Conservation (phyloP, 2,329 filamentous ascomycete genomes). For the Metarhizium brunneum region DNA sequence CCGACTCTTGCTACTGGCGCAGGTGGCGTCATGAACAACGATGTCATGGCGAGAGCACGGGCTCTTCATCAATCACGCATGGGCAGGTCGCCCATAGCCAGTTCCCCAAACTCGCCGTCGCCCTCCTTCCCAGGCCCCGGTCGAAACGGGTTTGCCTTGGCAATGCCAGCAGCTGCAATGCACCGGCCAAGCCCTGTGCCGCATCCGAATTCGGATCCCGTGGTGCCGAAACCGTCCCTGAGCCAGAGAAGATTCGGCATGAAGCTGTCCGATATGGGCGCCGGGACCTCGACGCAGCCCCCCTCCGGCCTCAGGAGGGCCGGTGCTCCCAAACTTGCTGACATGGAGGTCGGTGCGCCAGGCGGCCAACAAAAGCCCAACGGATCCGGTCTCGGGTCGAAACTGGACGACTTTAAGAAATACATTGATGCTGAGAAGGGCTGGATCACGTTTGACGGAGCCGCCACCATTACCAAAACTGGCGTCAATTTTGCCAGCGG, state of each 20-base stretch:
- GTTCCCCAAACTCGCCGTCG: constrained; percentile 18
- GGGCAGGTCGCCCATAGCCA: constrained; percentile 24
- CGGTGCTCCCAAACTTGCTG: constrained; percentile 34
- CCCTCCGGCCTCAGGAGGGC: constrained; percentile 16
- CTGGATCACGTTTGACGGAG: constrained; percentile 85
- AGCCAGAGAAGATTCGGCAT: constrained; percentile 52
- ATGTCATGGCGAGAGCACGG: constrained; percentile 37
- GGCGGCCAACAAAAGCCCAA: constrained; percentile 20
- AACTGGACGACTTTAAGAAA: constrained; percentile 56
- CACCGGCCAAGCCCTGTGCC: constrained; percentile 36
- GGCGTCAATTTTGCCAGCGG: constrained; percentile 91
- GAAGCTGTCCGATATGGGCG: constrained; percentile 47
- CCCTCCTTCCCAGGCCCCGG: constrained; percentile 11
- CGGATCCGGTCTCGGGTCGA: constrained; percentile 32
- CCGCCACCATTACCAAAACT: constrained; percentile 77
- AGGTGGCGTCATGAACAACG: constrained; percentile 24
- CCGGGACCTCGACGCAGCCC: constrained; percentile 15
- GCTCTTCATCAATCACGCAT: constrained; percentile 37
- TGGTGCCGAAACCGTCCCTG: constrained; percentile 46
- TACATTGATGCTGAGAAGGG: constrained; percentile 89
- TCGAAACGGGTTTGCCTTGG: constrained; percentile 34
- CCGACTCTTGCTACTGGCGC: constrained; percentile 23
- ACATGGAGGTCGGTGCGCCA: constrained; percentile 22
- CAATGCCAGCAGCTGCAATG: constrained; percentile 32
- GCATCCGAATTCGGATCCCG: constrained; percentile 45